These are phyloP conservation scores for Tardiomyces digboiensis DNA, from an alignment of 1,139 yeast genomes.

Conservation along the genomic window DNA sequence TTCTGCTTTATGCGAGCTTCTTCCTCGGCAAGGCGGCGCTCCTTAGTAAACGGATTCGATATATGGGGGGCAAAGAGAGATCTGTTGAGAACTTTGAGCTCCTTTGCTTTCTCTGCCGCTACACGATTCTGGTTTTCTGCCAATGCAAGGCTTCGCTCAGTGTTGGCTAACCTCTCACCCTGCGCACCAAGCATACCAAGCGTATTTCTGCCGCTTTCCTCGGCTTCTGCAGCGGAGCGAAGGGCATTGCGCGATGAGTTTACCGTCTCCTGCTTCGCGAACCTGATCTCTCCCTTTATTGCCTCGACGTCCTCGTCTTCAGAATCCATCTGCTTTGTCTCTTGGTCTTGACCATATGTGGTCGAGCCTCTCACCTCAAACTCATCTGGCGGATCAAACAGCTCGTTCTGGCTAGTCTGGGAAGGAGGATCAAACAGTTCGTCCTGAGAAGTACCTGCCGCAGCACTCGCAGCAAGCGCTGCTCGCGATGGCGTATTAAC, in stretches of 20 bases:
- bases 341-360: conserved; percentile 27
- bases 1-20: conserved; percentile 65
- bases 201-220: conserved; percentile 81
- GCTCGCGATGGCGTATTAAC: too few species aligned
- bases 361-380: conserved; percentile 5
- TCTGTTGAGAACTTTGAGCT: conserved; percentile 71
- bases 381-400: conserved; percentile 8
- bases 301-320: conserved; percentile 85
- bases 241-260: conserved; percentile 81
- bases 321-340: conserved; percentile 34
- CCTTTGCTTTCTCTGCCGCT: conserved; percentile 78
- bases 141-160: conserved; percentile 67
- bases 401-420: conserved; percentile 10
- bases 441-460: background rate
- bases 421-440: background rate
- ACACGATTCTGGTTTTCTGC: conserved; percentile 77
- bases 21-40: conserved; percentile 62
- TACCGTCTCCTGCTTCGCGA: conserved; percentile 80
- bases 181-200: conserved; percentile 91
- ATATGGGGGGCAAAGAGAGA: conserved; percentile 78
- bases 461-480: background rate
- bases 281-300: conserved; percentile 74
- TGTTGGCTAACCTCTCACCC: conserved; percentile 70
- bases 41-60: conserved; percentile 79
- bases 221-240: conserved; percentile 87